phyloP scores from a whole-genome alignment of 2,329 filamentous ascomycete species.

The Grosmannia serpens region DNA sequence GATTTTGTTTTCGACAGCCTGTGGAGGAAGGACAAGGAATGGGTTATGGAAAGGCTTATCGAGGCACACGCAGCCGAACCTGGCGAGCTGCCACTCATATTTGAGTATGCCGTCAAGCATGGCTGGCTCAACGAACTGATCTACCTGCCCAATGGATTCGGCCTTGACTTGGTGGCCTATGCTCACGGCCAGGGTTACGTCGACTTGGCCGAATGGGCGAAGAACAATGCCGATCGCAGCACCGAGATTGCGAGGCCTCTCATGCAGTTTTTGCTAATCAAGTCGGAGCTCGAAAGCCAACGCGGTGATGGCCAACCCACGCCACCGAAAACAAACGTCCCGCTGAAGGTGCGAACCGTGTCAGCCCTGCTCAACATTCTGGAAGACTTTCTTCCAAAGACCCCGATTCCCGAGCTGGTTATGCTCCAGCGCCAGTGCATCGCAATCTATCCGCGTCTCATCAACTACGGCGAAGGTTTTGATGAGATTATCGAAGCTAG shows the following conservation, averaged over 20 bases:
- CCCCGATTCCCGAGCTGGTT: conserved; percentile 58
- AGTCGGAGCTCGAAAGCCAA: conserved; percentile 74
- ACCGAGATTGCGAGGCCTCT: conserved; percentile 60
- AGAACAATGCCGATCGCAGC: conserved; percentile 54
- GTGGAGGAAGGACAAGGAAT: conserved; percentile 82
- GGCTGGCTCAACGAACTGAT: conserved; percentile 76
- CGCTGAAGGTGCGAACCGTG: conserved; percentile 76
- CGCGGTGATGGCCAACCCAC: conserved; percentile 38
- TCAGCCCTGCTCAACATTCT: conserved; percentile 69
- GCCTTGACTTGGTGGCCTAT: conserved; percentile 74
- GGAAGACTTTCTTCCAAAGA: conserved; percentile 53
- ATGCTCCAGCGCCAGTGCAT: conserved; percentile 78
- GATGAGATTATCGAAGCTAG: conserved; percentile 87
- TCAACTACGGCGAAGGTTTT: conserved; percentile 90
- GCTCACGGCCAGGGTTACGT: conserved; percentile 73
- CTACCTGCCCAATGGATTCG: conserved; percentile 69
- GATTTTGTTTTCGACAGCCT: conserved; percentile 84
- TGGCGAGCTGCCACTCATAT: conserved; percentile 55
- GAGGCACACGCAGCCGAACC: conserved; percentile 62
- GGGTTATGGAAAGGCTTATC: conserved; percentile 72
- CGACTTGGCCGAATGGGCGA: conserved; percentile 72
- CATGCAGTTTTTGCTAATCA: conserved; percentile 71
- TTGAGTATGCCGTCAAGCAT: conserved; percentile 71
- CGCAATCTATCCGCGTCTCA: conserved; percentile 81
- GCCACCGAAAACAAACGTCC: conserved; percentile 50